Base-by-base conservation (phyloP, 768 basidiomycete species). In the Boletus sensibilis region DNA sequence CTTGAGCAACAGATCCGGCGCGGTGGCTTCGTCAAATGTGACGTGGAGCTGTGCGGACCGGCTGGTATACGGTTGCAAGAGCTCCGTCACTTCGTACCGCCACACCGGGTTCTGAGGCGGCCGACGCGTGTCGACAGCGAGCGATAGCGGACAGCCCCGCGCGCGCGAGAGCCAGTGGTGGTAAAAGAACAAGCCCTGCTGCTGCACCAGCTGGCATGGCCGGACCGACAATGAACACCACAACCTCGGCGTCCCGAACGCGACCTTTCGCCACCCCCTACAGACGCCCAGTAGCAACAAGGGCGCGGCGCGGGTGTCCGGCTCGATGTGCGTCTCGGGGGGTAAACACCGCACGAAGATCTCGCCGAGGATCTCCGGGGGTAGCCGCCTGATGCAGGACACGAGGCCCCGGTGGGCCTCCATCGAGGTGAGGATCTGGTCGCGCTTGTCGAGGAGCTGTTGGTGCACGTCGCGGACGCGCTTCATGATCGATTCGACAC, bases 321-420 rank as follows among this genome's bases (percentile, higher is more conserved):
- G 69, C 46, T 72, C 72, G 31, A 64, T 59, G 46, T 63, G 46
- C 0, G 62, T 51, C 20, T 68, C 62, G 0, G 52, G n/a, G 4
- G 68, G 63, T n/a, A 76, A 60, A 58, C 74, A 77, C 18, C 71
- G 68, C 10, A 63, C 60, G 62, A 82, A 82, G 35, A 84, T 77
- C 64, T 80, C 77, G 35, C 74, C 72, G 31, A 75, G 72, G 4
- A 82, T 63, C 62, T 83, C 82, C 2, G 75, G 42, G 6, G 81
- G 80, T 8, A 83, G 33, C 2, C 63, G 50, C 16, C 63, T 64
- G 54, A 82, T 76, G 37, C 61, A 59, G 9, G 67, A 64, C 27
- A 64, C 33, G 1, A 73, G 60, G 3, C 66, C 60, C 16, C 35
- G 58, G 47, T 72, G 68, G 2, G 35, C 49, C 4, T 58, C 35